Evolutionary conservation across 192 early-diverging fungal genomes (phyloP), one percentile per base, ranked within the genome.

Genomic region (Linnemannia elongata): DNA sequence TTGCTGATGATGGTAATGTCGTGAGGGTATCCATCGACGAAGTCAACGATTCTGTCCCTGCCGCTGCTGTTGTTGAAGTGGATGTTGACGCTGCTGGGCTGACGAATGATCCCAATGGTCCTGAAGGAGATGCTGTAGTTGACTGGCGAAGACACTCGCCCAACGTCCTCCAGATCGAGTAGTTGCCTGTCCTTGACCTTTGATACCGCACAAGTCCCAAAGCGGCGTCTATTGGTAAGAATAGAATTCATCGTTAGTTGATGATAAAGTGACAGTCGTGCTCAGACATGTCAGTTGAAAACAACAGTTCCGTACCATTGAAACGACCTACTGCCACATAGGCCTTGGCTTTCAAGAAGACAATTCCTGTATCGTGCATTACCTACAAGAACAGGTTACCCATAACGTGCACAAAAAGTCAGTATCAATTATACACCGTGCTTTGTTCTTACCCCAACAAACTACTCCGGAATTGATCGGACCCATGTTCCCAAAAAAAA

Each of bases 181-280:
- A 87, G 75, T 87, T 87, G 47, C 85, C 81, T 57, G 76, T 81
- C 68, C 80, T 71, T 36, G 85, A 35, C 72, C 78, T 81, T 78
- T 87, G 85, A 69, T 78, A 81, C 15, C 75, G 71, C 5, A 81
- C 72, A 20, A 87, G 69, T 18, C 27, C 69, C 12, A 57, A 15
- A 2, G 79, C 79, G 0, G 85, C 85, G 27, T 77, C 85, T 85
- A 72, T 10, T 41, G 55, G 57, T 33, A 22, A 49, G 6, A 18
- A 4, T 39, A 24, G 42, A 74, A 80, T n/a, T 55, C 54, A n/a
- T 30, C 45, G 74, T 42, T 57, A 57, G 72, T 42, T 3, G 3
- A 27, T 4, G 30, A 52, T 15, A 45, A 24, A 60, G 17, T 5
- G 9, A 57, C 47, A 33, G 17, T 33, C 38, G 8, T 9, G 45